Evolutionary conservation across 2,329 filamentous ascomycete species (phyloP), one percentile per base, ranked within the genome.

Genomic region (Colletotrichum echinochloae): DNA sequence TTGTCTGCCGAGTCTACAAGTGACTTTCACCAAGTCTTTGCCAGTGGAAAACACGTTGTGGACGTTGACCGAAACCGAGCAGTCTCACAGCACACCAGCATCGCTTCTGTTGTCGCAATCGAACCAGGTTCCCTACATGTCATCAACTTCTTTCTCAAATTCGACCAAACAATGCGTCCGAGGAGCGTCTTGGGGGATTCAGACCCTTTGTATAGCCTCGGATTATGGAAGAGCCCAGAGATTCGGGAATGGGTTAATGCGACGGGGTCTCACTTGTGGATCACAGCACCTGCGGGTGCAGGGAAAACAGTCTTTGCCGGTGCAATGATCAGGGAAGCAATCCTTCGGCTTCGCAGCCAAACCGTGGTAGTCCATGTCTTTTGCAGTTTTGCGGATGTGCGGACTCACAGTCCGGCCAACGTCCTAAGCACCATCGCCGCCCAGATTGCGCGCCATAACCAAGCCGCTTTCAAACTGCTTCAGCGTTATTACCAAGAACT

Each of bases 241-340:
- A 23, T 67, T 16, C 14, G 39, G 23, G 1, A 18, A 4, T 67
- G 51, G 59, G 35, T 49, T 14, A 9, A 1, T 23, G 4, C 26
- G 14, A 8, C 26, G 55, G 37, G 49, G 2, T 41, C 39, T 3
- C 33, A 62, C 0, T 16, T 67, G 11, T 63, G 51, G 51, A 18
- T 67, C 41, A 67, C 41, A 4, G 65, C 39, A 16, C 14, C 51
- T 18, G 49, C 60, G 0, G 65, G 65, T 23, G n/a, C 23, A 9
- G 60, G 65, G 1, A 67, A 56, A 18, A 67, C 60, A 1, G 41
- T 44, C 0, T 39, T 67, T 4, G 52, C 51, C 8, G 33, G 59
- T 5, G 30, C 39, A 2, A 37, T 64, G 33, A 39, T 51, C 14
- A 46, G 55, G n/a, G 37, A 49, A 9, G 35, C 59, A 1, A 56